Base-by-base conservation (phyloP, 768 basidiomycete species). In the Psilocybe subaeruginosa region DNA sequence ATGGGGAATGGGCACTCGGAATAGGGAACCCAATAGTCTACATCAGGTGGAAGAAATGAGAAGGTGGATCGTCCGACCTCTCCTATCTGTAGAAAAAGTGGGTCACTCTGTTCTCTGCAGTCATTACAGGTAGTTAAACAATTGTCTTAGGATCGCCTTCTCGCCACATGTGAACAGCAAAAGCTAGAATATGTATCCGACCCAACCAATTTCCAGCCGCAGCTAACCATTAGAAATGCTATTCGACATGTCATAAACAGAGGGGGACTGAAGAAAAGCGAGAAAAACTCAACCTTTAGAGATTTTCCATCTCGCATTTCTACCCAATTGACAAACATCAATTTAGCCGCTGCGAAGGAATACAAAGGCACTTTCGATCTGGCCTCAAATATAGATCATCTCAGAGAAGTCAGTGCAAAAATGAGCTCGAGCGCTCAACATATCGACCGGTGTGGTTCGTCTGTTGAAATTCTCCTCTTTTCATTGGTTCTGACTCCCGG, bases 81-180 rank as follows among this genome's bases (percentile, higher is more conserved):
- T 95, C 47, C 71, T 95, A 23, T 73, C 78, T 12, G 80, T 93
- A 43, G 71, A 79, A 53, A 95, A 95, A 83, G 93, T 92, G 64
- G 67, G 63, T 50, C 19, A 4, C 45, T 31, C 17, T 37, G 33
- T 49, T 2, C n/a, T 23, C 8, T 12, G 9, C 47, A 45, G 1
- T 11, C 19, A 30, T 9, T 6, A 23, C 11, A 8, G 7, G 9
- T 4, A 41, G 3, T n/a, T 29, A 33, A 11, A 47, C 4, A 45
- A 12, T 9, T 50, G 56, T 50, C 46, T n/a, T 33, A 95, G 93
- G 86, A 90, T 56, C 85, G 92, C 60, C 83, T 95, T n/a, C 73
- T 94, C 1, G 89, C 87, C 7, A 95, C 93, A 0, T 94, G 92
- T 64, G 80, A 87, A 48, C 84, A 75, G 9, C 77, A 92, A 63